Evolutionary conservation across 2,329 filamentous ascomycete genomes (phyloP).

Genomic region (Pyrenophora teres): DNA sequence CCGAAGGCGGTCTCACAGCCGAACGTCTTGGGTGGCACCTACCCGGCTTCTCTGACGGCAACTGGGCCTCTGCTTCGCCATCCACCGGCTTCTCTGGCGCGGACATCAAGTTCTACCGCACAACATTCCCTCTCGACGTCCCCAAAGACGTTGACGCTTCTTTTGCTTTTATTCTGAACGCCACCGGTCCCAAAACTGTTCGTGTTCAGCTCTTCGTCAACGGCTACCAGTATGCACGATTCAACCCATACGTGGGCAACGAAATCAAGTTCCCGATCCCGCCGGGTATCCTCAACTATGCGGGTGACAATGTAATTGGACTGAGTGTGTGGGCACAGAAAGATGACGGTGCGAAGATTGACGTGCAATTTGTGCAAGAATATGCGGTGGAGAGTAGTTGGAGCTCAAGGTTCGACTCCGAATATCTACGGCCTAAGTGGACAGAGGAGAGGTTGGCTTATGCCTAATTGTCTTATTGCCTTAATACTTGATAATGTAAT

Average conservation of each 20-base stretch:
- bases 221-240: slow-evolving; percentile 67
- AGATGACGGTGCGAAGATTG: slow-evolving; percentile 56
- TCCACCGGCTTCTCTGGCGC: slow-evolving; percentile 54
- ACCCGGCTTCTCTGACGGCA: slow-evolving; percentile 58
- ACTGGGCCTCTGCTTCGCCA: slow-evolving; percentile 49
- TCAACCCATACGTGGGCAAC: slow-evolving; percentile 64
- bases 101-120: slow-evolving; percentile 62
- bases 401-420: slow-evolving; percentile 55
- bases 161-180: slow-evolving; percentile 60
- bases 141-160: slow-evolving; percentile 60
- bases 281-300: slow-evolving; percentile 62
- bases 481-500: not conserved
- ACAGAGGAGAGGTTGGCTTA: slow-evolving; percentile 39
- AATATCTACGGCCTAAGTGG: slow-evolving; percentile 60
- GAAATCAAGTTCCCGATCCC: slow-evolving; percentile 66
- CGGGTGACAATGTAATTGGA: slow-evolving; percentile 62
- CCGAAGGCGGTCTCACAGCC: slow-evolving; percentile 63
- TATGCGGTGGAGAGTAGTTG: slow-evolving; percentile 61
- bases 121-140: slow-evolving; percentile 56
- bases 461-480: slow-evolving; percentile 17
- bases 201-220: slow-evolving; percentile 66
- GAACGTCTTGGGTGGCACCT: slow-evolving; percentile 65
- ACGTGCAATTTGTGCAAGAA: slow-evolving; percentile 58
- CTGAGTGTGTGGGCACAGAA: slow-evolving; percentile 65
- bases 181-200: slow-evolving; percentile 51